Conservation (phyloP, 2,329 filamentous ascomycete species). For the Escovopsis sp. region DNA sequence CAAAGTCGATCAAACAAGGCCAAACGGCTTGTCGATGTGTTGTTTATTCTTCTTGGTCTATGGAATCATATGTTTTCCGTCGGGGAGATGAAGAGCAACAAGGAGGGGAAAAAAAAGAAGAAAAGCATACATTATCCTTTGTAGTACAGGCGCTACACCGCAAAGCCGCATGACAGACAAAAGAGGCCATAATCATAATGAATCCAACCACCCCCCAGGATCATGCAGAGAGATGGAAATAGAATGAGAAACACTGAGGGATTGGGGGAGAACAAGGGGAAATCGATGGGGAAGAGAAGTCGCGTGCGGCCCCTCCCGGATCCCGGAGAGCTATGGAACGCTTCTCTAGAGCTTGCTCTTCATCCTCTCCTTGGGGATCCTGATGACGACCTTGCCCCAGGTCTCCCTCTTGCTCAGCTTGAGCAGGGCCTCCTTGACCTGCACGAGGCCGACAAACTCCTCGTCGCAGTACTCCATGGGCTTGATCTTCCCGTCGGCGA, state of each 20-base stretch:
- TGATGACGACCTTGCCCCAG: constrained; percentile 93
- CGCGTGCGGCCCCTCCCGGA: not conserved
- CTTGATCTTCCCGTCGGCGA: constrained; percentile 62
- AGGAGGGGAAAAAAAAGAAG: too few relatives aligned
- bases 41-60: not conserved
- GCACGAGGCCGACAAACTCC: constrained; percentile 71
- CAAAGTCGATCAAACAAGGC: not conserved
- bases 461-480: constrained; percentile 73
- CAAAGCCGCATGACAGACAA: not conserved
- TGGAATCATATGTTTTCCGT: not conserved
- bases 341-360: constrained; percentile 35
- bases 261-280: too few relatives aligned
- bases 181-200: too few relatives aligned
- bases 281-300: not conserved
- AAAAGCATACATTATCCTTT: too few relatives aligned
- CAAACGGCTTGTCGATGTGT: not conserved
- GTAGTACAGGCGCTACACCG: not conserved
- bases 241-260: too few relatives aligned
- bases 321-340: not conserved
- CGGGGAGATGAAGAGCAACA: too few relatives aligned
- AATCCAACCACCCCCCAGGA: not conserved
- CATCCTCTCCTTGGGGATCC: constrained; percentile 52
- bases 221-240: too few relatives aligned
- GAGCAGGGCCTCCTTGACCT: constrained; percentile 58
- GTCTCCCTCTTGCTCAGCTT: constrained; percentile 69